These are phyloP conservation scores for Linum usitatissimum DNA, from an alignment of 345 rosid genomes.

Conservation along the genomic window DNA sequence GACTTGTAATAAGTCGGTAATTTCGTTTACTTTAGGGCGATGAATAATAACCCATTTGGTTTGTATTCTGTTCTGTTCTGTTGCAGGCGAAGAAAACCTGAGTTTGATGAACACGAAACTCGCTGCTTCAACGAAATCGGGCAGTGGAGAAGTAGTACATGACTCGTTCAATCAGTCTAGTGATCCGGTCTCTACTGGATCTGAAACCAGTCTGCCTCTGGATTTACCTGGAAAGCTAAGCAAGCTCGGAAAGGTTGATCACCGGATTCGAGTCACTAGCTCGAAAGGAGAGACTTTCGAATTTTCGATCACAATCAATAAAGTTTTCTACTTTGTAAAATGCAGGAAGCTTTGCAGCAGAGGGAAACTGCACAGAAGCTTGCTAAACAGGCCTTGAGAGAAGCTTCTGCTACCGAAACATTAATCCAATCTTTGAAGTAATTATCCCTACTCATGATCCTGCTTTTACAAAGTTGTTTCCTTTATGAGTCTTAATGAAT, in stretches of 20 bases:
- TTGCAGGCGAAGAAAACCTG: constrained; percentile 42
- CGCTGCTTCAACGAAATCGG: constrained; percentile 24
- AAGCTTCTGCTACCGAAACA: constrained; percentile 57
- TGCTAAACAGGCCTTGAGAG: constrained; percentile 81
- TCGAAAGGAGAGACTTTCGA: no score
- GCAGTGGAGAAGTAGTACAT: constrained; percentile 17
- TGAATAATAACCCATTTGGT: neutral
- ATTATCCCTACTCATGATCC: neutral
- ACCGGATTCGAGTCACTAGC: no score
- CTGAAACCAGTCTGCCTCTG: constrained; percentile 16
- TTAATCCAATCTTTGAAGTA: constrained; percentile 74
- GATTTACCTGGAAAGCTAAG: constrained; percentile 58
- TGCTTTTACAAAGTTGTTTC: no score
- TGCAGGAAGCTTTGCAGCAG: constrained; percentile 72
- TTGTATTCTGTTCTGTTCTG: neutral
- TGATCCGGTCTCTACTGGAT: constrained; percentile 23
- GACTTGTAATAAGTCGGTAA: neutral
- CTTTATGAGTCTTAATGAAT: neutral
- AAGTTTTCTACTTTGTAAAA: neutral
- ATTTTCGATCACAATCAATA: neutral
- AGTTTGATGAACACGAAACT: constrained; percentile 25
- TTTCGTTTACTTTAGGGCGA: neutral
- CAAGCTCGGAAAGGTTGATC: constrained; percentile 53
- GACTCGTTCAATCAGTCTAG: constrained; percentile 17
- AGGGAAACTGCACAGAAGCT: constrained; percentile 68